Evolutionary conservation across 495 filamentous ascomycete genomes (phyloP).

Genomic region (Talaromyces trachyspermus): DNA sequence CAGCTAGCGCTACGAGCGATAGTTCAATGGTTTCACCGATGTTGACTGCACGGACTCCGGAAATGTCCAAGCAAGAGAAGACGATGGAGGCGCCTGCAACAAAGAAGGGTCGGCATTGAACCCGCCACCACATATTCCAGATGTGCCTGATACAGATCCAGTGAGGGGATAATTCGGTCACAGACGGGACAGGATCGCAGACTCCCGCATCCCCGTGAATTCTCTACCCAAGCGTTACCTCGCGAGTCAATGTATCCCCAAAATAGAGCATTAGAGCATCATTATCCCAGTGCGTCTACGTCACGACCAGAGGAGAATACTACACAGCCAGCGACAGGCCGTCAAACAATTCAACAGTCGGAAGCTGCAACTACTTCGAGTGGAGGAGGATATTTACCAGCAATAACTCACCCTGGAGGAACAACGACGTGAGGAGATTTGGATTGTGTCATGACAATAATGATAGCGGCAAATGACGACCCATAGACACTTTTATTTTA

Average conservation of each 20-base stretch:
- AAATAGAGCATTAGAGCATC: background rate
- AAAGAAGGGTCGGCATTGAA: background rate
- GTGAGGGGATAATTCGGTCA: conserved; percentile 7
- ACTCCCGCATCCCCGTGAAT: conserved; percentile 7
- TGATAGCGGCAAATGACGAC: background rate
- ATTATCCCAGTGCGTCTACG: background rate
- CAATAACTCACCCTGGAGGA: conserved; percentile 5
- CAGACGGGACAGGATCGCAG: conserved; percentile 4
- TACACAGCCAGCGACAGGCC: background rate
- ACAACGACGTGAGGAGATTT: background rate
- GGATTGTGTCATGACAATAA: background rate
- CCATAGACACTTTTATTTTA: background rate
- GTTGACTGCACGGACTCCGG: conserved; percentile 4
- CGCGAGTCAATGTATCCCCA: background rate
- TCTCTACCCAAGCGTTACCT: background rate
- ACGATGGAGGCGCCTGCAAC: background rate
- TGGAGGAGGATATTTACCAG: conserved; percentile 2
- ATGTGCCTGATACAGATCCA: conserved; percentile 7
- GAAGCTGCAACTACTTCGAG: background rate
- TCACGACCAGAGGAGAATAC: conserved; percentile 1
- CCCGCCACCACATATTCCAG: background rate
- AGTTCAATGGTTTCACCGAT: conserved; percentile 8
- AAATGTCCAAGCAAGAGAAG: conserved; percentile 5
- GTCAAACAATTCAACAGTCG: conserved; percentile 2
- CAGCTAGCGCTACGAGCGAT: conserved; percentile 11